Percentiles rank a stretch among this genome's conserved stretches.
Conservation (phyloP, 2,329 filamentous ascomycete genomes). For the Cordyceps cicadae region DNA sequence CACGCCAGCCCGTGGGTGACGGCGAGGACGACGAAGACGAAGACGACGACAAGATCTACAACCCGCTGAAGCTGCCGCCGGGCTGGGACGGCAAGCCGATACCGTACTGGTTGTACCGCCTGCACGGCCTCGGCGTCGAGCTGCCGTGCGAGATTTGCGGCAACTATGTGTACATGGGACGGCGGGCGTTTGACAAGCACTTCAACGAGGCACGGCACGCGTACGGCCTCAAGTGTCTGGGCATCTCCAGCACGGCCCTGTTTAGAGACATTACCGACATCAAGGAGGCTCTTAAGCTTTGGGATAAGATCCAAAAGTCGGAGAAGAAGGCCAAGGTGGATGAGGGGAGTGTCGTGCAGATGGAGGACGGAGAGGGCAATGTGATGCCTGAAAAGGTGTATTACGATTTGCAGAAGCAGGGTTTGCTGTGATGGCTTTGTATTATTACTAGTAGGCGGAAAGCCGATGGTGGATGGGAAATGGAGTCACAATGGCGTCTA, state of each 20-base stretch:
- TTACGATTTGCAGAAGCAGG: slow-evolving; percentile 87
- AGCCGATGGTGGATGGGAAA: slow-evolving; percentile 1
- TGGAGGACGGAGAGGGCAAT: slow-evolving; percentile 96
- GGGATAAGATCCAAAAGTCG: slow-evolving; percentile 87
- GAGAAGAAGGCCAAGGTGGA: slow-evolving; percentile 68
- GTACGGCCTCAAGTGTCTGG: slow-evolving; percentile 86
- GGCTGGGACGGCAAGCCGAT: slow-evolving; percentile 99
- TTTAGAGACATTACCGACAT: slow-evolving; percentile 94
- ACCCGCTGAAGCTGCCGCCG: slow-evolving; percentile 88
- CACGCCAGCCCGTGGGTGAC: slow-evolving; percentile 34
- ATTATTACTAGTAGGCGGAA: neutral
- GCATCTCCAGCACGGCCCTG: slow-evolving; percentile 81
- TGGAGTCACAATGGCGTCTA: slow-evolving; percentile 6
- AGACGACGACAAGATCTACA: slow-evolving; percentile 86
- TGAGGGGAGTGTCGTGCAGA: slow-evolving; percentile 84
- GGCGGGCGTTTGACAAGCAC: slow-evolving; percentile 94
- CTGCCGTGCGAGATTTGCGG: slow-evolving; percentile 95
- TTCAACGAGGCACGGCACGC: slow-evolving; percentile 93
- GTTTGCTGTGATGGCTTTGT: slow-evolving; percentile 52
- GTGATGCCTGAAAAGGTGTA: slow-evolving; percentile 99
- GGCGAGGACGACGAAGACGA: slow-evolving; percentile 65
- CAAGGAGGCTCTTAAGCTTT: slow-evolving; percentile 76
- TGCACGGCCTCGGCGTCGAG: slow-evolving; percentile 90
- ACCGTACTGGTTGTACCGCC: slow-evolving; percentile 96
- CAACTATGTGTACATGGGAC: slow-evolving; percentile 98